Base-by-base conservation (phyloP, 2,329 filamentous ascomycete species). In the Fusarium hostae region DNA sequence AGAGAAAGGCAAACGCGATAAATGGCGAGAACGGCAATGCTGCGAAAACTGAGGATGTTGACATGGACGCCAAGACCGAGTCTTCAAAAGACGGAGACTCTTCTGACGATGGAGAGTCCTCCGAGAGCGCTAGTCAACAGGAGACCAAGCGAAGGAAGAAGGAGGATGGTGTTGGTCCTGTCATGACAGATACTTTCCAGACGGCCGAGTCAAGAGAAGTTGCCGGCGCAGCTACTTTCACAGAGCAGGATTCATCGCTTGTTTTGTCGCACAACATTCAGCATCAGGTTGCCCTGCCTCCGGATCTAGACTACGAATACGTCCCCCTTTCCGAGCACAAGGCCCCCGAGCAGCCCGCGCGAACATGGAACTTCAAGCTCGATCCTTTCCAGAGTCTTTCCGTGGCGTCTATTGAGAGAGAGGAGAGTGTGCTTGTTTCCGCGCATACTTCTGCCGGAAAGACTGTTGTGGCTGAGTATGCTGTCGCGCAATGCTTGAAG, bases 371-470 rank as follows among this genome's bases (percentile, higher is more conserved):
- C 13, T 99, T 99, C 84, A 93, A 93, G 63, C 90, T 99, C 66
- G 96, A 99, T 85, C 96, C 96, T 55, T 99, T 99, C 87, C 96
- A 99, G 83, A 94, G 95, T 78, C 88, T 98, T 55, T 94, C 96
- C 0, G 94, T 99, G 68, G 91, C 94, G 11, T 98, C 95, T 2
- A 99, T 99, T 71, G 93, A 99, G 84, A 89, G 96, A 72, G 95
- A 95, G 60, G 96, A 99, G 85, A 98, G 95, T 84, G 94, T 99
- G 0, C 84, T 99, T 54, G 96, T 99, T 4, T 98, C 97, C 20
- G 96, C 96, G 58, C 96, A 99, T 83, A 99, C 96, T 11, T 96
- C 93, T 86, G 96, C 96, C 40, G 96, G 96, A 83, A 99, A 99
- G 84, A 99, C 96, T 0, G 97, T 99, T 11, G 95, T 98, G 47